A percentile compares a stretch with the other conserved stretches of the same genome.
phyloP scores from a whole-genome alignment of 768 basidiomycete species.

The Kwoniella botswanensis region DNA sequence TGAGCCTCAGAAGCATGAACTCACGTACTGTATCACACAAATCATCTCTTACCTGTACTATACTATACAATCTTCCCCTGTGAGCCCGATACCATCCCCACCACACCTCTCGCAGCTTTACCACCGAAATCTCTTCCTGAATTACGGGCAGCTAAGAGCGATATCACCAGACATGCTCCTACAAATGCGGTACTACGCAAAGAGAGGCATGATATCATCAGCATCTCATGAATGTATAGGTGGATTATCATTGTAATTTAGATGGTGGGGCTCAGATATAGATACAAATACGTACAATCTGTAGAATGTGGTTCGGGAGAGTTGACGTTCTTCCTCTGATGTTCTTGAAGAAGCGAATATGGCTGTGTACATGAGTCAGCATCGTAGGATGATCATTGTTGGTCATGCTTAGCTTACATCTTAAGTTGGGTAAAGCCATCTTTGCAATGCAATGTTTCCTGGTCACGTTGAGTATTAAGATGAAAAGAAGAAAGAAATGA shows the following conservation, averaged over 20 bases:
- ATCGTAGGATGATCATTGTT: no score
- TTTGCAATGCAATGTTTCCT: no score
- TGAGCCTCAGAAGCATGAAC: no score
- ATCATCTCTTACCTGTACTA: no score
- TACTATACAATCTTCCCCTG: constrained; percentile 51
- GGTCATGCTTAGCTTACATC: constrained; percentile 35
- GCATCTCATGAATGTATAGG: neutral
- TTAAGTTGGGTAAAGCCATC: constrained; percentile 53
- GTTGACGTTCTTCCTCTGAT: constrained; percentile 56
- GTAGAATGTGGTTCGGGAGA: constrained; percentile 57
- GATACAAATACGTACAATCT: constrained; percentile 50
- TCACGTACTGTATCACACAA: no score
- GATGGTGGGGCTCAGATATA: no score
- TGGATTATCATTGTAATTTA: neutral
- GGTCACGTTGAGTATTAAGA: no score
- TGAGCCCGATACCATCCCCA: constrained; percentile 38
- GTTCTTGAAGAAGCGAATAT: constrained; percentile 58
- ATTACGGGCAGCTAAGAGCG: constrained; percentile 48
- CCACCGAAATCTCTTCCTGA: constrained; percentile 43
- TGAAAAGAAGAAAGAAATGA: no score
- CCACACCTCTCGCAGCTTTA: constrained; percentile 42
- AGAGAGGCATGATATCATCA: neutral
- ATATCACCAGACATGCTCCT: constrained; percentile 57
- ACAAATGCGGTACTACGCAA: constrained; percentile 54
- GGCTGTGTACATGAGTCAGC: constrained; percentile 24